Percentiles rank a stretch among this genome's conserved stretches.
Evolutionary conservation across 352 stramenopile species (phyloP).

Genomic region (Pythium coloratum): DNA sequence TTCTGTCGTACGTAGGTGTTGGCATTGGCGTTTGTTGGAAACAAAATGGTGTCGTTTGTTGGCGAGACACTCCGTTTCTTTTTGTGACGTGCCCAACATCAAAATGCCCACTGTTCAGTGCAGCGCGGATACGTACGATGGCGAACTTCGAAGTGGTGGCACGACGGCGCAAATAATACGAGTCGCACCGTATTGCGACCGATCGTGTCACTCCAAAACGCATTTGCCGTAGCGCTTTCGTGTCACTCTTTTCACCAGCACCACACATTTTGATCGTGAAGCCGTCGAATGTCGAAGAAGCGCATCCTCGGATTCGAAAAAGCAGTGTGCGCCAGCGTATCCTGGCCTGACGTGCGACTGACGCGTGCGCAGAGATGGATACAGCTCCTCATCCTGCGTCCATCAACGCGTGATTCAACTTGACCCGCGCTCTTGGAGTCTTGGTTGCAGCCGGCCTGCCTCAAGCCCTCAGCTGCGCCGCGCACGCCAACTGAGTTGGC

Average conservation of each 20-base stretch:
- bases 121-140: too few relatives aligned
- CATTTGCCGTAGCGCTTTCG: background rate
- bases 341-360: conserved; percentile 19
- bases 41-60: background rate
- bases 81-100: conserved; percentile 3
- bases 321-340: conserved; percentile 17
- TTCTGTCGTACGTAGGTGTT: background rate
- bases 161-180: background rate
- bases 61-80: background rate
- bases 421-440: background rate
- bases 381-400: background rate
- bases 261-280: background rate
- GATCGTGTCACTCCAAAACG: background rate
- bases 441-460: background rate
- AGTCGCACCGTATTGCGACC: background rate
- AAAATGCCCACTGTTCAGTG: background rate
- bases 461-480: background rate
- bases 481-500: background rate
- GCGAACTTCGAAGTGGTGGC: background rate
- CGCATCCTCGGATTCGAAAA: background rate
- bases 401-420: background rate
- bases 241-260: background rate
- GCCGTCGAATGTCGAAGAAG: background rate
- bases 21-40: background rate
- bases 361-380: conserved; percentile 17